Evolutionary conservation across 331 rosid species (phyloP).

Genomic region (Rhamnella rubrinervis): DNA sequence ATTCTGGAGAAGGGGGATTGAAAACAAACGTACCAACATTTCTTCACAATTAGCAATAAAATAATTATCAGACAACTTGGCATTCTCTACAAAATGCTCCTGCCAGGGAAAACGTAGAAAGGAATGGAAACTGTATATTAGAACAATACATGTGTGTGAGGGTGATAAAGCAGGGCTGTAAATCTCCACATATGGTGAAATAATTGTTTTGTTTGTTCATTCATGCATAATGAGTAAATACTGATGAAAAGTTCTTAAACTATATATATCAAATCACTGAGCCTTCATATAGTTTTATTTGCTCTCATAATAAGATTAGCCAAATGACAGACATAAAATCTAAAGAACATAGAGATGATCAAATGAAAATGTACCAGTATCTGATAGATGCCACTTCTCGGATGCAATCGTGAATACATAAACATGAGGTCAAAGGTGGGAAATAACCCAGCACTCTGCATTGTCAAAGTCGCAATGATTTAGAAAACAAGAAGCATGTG

Average conservation of each 20-base stretch:
- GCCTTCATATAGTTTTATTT: no score
- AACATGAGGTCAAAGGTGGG: slow-evolving; percentile 79
- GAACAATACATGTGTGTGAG: neutral
- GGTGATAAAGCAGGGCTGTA: no score
- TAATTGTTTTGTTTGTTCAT: no score
- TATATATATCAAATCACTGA: no score
- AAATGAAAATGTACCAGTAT: slow-evolving; percentile 56
- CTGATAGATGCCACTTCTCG: slow-evolving; percentile 49
- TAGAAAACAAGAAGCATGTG: slow-evolving; percentile 16
- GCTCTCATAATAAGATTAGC: no score
- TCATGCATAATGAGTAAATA: no score
- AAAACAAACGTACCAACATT: slow-evolving; percentile 56
- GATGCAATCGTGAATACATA: slow-evolving; percentile 70
- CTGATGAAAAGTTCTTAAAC: no score
- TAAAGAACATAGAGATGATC: slow-evolving; percentile 5
- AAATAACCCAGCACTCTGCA: slow-evolving; percentile 87
- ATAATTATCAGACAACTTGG: slow-evolving; percentile 78
- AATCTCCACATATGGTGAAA: no score
- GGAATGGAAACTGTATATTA: neutral
- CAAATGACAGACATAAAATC: neutral
- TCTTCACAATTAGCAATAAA: slow-evolving; percentile 77
- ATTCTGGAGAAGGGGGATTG: slow-evolving; percentile 10
- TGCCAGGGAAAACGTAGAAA: slow-evolving; percentile 37
- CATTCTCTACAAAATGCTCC: slow-evolving; percentile 84
- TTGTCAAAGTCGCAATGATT: slow-evolving; percentile 15